Base-by-base conservation (phyloP, 345 rosid species). In the Citrus reticulata region DNA sequence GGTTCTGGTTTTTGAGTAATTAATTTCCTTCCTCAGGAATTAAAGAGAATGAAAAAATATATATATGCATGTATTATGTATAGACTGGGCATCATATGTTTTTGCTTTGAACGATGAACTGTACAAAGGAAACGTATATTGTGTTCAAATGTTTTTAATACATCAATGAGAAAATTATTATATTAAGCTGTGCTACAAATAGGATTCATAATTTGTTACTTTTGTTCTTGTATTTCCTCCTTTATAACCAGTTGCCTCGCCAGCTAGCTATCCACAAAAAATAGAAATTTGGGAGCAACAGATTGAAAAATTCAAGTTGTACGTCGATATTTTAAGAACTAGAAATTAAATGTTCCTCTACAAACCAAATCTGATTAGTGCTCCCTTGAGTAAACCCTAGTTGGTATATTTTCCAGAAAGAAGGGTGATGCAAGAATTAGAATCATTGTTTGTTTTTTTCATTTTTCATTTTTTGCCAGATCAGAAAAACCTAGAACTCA, bases 41-140 rank as follows among this genome's bases (percentile, higher is more conserved):
- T 30, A 25, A 72, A 39, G 14, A 65, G 27, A 30, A 17, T 16
- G 17, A 35, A 35, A 35, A 35, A 35, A 34, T 5, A 63, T 13
- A 27, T 5, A 27, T 2, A 34, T 32, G 46, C 46, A 7, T 54
- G 75, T 54, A 72, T 30, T 25, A 7, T 54, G 75, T 54, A 72
- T 30, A 71, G 61, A 72, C 37, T 30, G 62, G 9, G 75, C 63
- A 29, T 72, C 57, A 16, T 17, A 51, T 51, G 57, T 35, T 51
- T 51, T 51, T 16, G 20, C 17, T 72, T 72, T 54, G 24, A 54
- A 30, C 32, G 39, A 51, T 72, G 63, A 54, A 55, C 1, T 72
- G 75, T 54, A 72, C 63, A 72, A 55, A 72, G 63, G 62, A 72
- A 72, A 55, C 39, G 55, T 51, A 16, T 54, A 72, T 54, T 30